Conservation (phyloP, 495 filamentous ascomycete genomes). For the Thermothielavioides terrestris region DNA sequence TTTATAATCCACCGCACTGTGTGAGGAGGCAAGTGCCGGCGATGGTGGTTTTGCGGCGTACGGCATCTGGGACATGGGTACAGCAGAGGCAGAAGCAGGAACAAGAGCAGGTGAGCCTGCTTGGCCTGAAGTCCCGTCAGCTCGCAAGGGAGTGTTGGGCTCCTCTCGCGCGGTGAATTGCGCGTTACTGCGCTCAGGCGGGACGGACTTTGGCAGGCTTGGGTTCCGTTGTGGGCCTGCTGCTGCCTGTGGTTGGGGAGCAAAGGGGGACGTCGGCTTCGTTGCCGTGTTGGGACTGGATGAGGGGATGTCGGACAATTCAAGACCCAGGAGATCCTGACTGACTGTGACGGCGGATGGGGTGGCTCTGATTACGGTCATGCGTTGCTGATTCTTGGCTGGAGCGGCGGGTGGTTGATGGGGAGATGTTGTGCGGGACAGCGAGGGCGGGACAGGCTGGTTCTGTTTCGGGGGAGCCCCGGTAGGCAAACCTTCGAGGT, state of each 20-base stretch:
- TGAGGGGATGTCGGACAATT: background rate
- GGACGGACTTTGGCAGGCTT: background rate
- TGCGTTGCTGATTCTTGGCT: conserved; percentile 7
- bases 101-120: background rate
- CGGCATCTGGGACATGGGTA: background rate
- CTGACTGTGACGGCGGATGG: conserved; percentile 7
- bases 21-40: conserved; percentile 14
- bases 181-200: background rate
- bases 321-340: background rate
- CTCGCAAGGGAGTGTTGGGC: background rate
- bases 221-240: background rate
- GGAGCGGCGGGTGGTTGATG: background rate
- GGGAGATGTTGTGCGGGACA: background rate
- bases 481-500: conserved; percentile 40
- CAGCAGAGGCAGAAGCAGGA: background rate
- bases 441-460: background rate
- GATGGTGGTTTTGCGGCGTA: background rate
- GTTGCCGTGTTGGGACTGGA: background rate
- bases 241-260: background rate
- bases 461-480: background rate
- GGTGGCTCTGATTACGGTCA: conserved; percentile 14
- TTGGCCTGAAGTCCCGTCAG: background rate
- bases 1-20: conserved; percentile 18
- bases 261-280: background rate
- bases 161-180: background rate